phyloP scores from a whole-genome alignment of 305 asterid species.

The Solanum hybrid region DNA sequence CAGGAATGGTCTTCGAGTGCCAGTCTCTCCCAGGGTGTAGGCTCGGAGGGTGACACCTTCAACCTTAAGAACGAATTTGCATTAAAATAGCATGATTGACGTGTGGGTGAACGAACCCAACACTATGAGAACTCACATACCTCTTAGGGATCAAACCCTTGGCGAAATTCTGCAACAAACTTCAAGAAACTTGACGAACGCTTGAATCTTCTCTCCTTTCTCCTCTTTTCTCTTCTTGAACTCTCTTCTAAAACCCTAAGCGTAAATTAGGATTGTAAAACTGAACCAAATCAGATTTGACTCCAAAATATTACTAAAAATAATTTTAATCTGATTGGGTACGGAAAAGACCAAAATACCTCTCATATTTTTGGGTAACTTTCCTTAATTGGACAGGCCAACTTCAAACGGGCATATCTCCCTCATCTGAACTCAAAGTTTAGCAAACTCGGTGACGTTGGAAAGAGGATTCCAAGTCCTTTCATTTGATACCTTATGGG shows the following conservation, averaged over 20 bases:
- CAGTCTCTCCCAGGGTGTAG: too few species aligned
- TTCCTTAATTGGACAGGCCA: neutral
- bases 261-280: neutral
- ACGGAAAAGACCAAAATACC: neutral
- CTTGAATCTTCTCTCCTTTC: neutral
- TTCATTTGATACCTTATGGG: neutral
- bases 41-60: too few species aligned
- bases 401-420: neutral
- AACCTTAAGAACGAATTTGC: neutral
- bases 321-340: neutral
- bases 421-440: neutral
- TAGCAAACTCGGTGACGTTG: neutral
- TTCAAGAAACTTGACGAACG: neutral
- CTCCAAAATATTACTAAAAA: too few species aligned
- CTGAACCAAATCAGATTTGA: neutral
- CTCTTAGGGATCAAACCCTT: neutral
- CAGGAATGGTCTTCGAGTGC: too few species aligned
- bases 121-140: neutral
- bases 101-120: neutral
- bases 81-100: too few species aligned
- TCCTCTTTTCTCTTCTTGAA: neutral
- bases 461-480: neutral
- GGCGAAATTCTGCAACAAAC: neutral
- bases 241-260: neutral
- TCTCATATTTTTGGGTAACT: neutral